Evolutionary conservation across 2,329 filamentous ascomycete genomes (phyloP), one percentile per base, ranked within the genome.

Genomic region (Penicillium sp.): DNA sequence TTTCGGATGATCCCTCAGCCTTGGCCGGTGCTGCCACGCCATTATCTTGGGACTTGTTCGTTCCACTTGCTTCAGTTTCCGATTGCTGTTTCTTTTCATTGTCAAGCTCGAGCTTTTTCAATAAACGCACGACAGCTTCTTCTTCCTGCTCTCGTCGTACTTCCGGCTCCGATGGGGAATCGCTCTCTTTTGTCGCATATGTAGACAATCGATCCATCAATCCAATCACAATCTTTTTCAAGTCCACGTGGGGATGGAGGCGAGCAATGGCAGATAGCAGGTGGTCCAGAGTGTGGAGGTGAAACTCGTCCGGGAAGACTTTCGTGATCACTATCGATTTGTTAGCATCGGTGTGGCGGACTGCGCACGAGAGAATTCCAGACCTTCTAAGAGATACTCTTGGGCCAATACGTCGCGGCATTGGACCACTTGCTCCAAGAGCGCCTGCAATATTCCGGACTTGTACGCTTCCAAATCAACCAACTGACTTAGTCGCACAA

Each of bases 241-340:
- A 84, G 59, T 98, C 95, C 62, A 98, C 93, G 63, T 97, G 88
- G 0, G 91, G 93, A 62, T 98, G 96, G 34, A 98, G 77, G 49
- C 91, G 80, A 11, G 91, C 89, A 32, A 95, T 95, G 5, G 93
- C 93, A 7, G 86, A 93, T 32, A 98, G 82, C 67, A 98, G 88
- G 66, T 96, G 86, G 65, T 97, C 93, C 29, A 98, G 81, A 0
- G 93, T 98, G 66, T 98, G 90, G 24, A 98, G 81, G 70, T 98
- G 94, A 67, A 91, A 98, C 66, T 98, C 93, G 71, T 98, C 93
- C 1, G 93, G 93, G 74, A 98, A 98, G 45, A 97, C 93, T 70
- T 98, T 94, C 4, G 91, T 98, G 57, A 98, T 95, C 54, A 98
- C 93, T 82, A 53, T 34, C 43, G 39, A 46, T 5, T 9, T 27